Conservation (phyloP, 768 basidiomycete species). For the Tylopilus sp. region DNA sequence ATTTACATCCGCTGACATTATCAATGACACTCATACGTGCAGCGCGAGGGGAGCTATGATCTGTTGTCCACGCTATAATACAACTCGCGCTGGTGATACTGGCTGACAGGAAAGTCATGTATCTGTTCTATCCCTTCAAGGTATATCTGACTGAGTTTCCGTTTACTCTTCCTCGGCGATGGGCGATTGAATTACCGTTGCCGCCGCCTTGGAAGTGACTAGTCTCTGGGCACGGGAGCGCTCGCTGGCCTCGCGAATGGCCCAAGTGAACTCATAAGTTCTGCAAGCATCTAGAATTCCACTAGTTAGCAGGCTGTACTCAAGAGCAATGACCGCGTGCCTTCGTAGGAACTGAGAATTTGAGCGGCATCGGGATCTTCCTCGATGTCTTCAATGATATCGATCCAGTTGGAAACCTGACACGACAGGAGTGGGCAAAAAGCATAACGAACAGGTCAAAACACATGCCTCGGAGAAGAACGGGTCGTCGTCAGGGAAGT, state of each 20-base stretch:
- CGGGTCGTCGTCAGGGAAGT: constrained; percentile 82
- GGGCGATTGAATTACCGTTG: constrained; percentile 22
- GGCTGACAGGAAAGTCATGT: not conserved
- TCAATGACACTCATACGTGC: constrained; percentile 3
- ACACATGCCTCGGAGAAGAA: constrained; percentile 81
- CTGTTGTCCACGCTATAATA: not conserved
- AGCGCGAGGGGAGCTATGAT: not conserved
- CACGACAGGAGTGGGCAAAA: not conserved
- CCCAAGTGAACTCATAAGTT: constrained; percentile 93
- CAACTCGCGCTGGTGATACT: not conserved
- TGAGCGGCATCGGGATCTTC: constrained; percentile 76
- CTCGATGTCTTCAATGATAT: constrained; percentile 86
- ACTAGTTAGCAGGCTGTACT: not conserved
- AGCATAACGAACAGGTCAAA: not conserved
- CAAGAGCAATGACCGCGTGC: constrained; percentile 34
- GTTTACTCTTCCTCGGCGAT: constrained; percentile 27
- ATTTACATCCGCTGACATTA: no score
- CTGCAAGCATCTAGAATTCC: constrained; percentile 65
- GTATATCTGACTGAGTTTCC: not conserved
- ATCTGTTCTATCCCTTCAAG: not conserved
- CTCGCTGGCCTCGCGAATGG: constrained; percentile 80
- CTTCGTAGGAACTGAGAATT: constrained; percentile 84
- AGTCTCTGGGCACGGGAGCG: constrained; percentile 50
- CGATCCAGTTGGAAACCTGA: constrained; percentile 78
- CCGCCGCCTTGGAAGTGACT: constrained; percentile 33